These are phyloP conservation scores for Globisporangium solare DNA, from an alignment of 352 stramenopile species.

Conservation along the genomic window DNA sequence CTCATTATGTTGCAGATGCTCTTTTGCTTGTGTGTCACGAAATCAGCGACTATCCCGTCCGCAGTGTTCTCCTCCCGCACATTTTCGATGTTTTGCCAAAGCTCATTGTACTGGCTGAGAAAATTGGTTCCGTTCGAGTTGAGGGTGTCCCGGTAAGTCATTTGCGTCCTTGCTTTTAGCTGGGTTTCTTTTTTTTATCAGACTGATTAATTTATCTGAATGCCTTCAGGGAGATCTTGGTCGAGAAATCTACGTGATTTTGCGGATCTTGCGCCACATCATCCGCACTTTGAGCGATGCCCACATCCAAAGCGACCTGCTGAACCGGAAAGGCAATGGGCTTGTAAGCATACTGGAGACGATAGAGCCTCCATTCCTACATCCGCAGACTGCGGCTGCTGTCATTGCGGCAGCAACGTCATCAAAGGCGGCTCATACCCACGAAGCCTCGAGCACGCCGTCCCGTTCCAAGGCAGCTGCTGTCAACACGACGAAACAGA, in stretches of 20 bases:
- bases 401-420: slow-evolving; percentile 41
- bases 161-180: neutral
- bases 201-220: neutral
- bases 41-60: slow-evolving; percentile 41
- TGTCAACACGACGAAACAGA: slow-evolving; percentile 23
- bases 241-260: slow-evolving; percentile 66
- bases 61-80: slow-evolving; percentile 41
- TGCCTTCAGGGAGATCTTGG: slow-evolving; percentile 49
- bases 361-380: slow-evolving; percentile 61
- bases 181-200: slow-evolving; percentile 4
- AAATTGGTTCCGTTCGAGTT: slow-evolving; percentile 54
- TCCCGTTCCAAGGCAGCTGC: neutral
- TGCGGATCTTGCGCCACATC: slow-evolving; percentile 58
- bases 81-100: slow-evolving; percentile 57
- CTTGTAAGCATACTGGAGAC: slow-evolving; percentile 51
- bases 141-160: slow-evolving; percentile 63
- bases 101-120: slow-evolving; percentile 51
- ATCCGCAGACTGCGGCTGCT: slow-evolving; percentile 49
- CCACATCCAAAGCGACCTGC: slow-evolving; percentile 40
- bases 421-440: slow-evolving; percentile 8
- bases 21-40: slow-evolving; percentile 62
- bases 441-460: neutral
- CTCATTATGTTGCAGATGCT: slow-evolving; percentile 61
- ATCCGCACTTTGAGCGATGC: slow-evolving; percentile 52
- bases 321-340: slow-evolving; percentile 29